These are phyloP conservation scores for Moricandia moricandioides DNA, from an alignment of 345 rosid genomes.

Conservation along the genomic window DNA sequence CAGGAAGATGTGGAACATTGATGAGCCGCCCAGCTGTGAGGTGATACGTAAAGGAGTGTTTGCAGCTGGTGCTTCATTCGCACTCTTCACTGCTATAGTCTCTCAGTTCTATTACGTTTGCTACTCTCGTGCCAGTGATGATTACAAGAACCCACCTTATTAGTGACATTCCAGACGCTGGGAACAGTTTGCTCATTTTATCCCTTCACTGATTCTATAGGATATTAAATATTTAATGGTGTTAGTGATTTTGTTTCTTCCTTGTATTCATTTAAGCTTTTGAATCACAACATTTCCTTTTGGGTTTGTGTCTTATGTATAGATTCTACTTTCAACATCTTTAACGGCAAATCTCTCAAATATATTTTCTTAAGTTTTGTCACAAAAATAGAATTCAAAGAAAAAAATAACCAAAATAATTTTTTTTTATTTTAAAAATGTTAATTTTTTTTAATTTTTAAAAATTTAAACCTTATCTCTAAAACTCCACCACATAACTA, in stretches of 20 bases:
- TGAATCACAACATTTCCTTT: neutral
- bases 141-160: conserved; percentile 31
- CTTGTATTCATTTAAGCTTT: conserved; percentile 9
- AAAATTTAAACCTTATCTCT: too few species aligned
- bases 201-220: conserved; percentile 1
- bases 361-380: too few species aligned
- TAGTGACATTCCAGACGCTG: neutral
- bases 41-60: conserved; percentile 80
- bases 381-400: too few species aligned
- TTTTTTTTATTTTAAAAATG: too few species aligned
- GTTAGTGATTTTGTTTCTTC: neutral
- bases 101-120: conserved; percentile 78
- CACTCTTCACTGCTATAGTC: conserved; percentile 70
- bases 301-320: conserved; percentile 5
- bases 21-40: conserved; percentile 47
- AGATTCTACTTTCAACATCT: neutral
- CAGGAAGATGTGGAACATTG: conserved; percentile 32
- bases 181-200: neutral
- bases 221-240: neutral
- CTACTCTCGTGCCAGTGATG: conserved; percentile 61
- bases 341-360: too few species aligned
- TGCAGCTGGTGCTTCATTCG: conserved; percentile 90
- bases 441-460: too few species aligned
- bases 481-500: too few species aligned
- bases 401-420: too few species aligned